phyloP scores from a whole-genome alignment of 345 rosid genomes.

The Linum tenue region DNA sequence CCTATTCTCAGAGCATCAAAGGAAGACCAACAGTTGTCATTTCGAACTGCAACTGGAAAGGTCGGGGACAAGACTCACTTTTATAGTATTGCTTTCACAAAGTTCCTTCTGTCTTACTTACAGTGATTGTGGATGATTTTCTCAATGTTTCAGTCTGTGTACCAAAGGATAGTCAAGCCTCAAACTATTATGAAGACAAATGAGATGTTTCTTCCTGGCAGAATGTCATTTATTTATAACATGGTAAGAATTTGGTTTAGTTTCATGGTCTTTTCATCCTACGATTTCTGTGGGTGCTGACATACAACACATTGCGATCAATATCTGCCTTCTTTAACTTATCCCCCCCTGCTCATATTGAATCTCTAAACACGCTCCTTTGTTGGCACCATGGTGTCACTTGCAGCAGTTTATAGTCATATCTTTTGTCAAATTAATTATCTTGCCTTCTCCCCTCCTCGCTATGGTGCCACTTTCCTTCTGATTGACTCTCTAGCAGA shows the following conservation, averaged over 20 bases:
- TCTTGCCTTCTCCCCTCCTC: neutral
- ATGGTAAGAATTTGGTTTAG: slow-evolving; percentile 35
- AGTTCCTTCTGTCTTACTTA: neutral
- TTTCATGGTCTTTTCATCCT: neutral
- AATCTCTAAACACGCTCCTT: neutral
- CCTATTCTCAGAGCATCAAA: slow-evolving; percentile 37
- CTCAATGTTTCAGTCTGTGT: slow-evolving; percentile 55
- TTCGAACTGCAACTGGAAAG: slow-evolving; percentile 86
- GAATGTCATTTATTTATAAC: slow-evolving; percentile 78
- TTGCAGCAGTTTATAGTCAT: neutral
- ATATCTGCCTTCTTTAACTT: neutral
- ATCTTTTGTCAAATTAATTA: neutral
- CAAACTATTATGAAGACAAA: slow-evolving; percentile 73
- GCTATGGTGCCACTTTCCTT: neutral
- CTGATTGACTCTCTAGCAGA: neutral
- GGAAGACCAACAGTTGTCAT: slow-evolving; percentile 70
- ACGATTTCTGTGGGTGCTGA: neutral
- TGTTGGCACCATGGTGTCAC: neutral
- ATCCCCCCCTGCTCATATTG: neutral
- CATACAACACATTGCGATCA: neutral
- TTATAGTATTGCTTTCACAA: neutral
- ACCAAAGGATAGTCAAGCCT: slow-evolving; percentile 88
- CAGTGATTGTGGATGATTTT: slow-evolving; percentile 5
- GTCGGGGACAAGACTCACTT: slow-evolving; percentile 17
- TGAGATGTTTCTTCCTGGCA: slow-evolving; percentile 96